Evolutionary conservation across 495 filamentous ascomycete genomes (phyloP).

Genomic region (Pyrenula massariospora): DNA sequence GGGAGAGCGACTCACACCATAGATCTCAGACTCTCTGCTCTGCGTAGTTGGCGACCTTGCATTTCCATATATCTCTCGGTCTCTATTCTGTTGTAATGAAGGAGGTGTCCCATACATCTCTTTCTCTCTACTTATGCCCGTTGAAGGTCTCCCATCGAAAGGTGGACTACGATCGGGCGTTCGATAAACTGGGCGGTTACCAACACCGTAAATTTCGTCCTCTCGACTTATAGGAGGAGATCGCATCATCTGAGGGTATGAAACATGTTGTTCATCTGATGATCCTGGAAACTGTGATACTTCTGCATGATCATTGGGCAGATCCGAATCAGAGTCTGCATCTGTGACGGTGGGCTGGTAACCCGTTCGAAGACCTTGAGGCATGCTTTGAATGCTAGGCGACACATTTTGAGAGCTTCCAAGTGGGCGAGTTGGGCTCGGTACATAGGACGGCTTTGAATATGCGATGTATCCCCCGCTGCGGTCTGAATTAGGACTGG

Average conservation of each 20-base stretch:
- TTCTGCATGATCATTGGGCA: background rate
- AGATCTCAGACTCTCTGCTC: background rate
- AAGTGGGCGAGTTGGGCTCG: background rate
- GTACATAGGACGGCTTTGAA: background rate
- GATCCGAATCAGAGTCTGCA: slow-evolving; percentile 33
- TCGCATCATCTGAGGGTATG: background rate
- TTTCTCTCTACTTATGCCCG: background rate
- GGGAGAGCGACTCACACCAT: background rate
- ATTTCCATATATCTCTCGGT: background rate
- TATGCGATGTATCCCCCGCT: background rate
- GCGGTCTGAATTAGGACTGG: background rate
- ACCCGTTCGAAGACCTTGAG: slow-evolving; percentile 58
- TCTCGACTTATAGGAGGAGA: background rate
- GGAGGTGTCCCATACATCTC: background rate
- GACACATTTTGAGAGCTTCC: background rate
- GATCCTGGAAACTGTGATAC: background rate
- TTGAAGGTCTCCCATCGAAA: background rate
- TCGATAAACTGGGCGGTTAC: background rate
- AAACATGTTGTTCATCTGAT: background rate
- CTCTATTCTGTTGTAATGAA: background rate
- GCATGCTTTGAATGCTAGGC: slow-evolving; percentile 22
- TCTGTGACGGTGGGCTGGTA: slow-evolving; percentile 48
- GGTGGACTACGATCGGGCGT: background rate
- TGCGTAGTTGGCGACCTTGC: background rate
- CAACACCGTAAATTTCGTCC: background rate